phyloP scores from a whole-genome alignment of 2,329 filamentous ascomycete genomes.

The Aspergillus pseudoviridinutans region DNA sequence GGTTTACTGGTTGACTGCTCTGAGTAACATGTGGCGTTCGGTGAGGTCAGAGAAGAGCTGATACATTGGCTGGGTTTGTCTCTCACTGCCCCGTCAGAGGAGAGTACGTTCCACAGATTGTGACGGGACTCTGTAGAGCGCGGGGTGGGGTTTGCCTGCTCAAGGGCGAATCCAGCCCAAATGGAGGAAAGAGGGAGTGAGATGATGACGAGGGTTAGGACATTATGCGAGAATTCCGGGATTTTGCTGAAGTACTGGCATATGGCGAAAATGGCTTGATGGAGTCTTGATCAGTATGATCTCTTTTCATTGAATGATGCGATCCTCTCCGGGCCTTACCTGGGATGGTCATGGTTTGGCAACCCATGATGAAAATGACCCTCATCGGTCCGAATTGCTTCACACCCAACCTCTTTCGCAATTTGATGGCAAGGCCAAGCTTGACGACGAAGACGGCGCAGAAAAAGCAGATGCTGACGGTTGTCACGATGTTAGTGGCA shows the following conservation, averaged over 20 bases:
- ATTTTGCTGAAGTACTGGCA: constrained; percentile 51
- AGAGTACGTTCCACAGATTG: constrained; percentile 27
- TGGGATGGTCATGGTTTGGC: constrained; percentile 63
- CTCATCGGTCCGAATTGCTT: constrained; percentile 62
- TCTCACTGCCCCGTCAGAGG: constrained; percentile 11
- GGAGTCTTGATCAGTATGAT: background rate
- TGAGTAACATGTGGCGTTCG: constrained; percentile 26
- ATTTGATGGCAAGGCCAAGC: constrained; percentile 54
- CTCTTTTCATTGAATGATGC: constrained; percentile 14
- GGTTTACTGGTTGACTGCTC: constrained; percentile 14
- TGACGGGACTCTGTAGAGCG: constrained; percentile 11
- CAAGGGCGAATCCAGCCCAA: constrained; percentile 53
- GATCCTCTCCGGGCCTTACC: constrained; percentile 37
- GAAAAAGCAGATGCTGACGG: constrained; percentile 59
- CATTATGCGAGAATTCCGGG: constrained; percentile 52
- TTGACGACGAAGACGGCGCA: constrained; percentile 60
- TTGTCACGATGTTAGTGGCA: constrained; percentile 49
- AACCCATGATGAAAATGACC: constrained; percentile 64
- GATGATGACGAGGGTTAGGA: constrained; percentile 57
- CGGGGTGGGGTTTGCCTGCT: constrained; percentile 10
- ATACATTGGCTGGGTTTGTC: constrained; percentile 12
- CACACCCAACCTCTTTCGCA: constrained; percentile 55
- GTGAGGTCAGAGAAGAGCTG: constrained; percentile 13
- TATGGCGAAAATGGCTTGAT: constrained; percentile 56
- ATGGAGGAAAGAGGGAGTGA: constrained; percentile 64